Conservation (phyloP, 371 early-diverging fungal species). For the Coemansia sp. region DNA sequence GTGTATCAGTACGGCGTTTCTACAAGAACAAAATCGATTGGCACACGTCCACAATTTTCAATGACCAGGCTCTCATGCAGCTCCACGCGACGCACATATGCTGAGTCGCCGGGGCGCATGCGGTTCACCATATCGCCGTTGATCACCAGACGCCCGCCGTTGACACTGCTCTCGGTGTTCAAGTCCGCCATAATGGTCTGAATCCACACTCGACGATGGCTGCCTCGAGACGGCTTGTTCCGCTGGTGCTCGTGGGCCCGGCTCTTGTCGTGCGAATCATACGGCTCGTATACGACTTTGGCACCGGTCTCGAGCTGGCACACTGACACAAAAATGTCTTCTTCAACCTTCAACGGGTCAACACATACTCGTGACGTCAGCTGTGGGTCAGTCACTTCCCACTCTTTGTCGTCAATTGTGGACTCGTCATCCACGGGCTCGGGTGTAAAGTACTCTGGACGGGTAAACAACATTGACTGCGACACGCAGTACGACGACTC, state of each 20-base stretch:
- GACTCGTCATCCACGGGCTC: slow-evolving; percentile 21
- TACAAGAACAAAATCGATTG: slow-evolving; percentile 38
- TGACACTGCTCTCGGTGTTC: slow-evolving; percentile 10
- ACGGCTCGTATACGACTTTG: slow-evolving; percentile 30
- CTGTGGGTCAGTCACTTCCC: slow-evolving; percentile 32
- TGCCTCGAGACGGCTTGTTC: slow-evolving; percentile 13
- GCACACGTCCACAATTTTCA: slow-evolving; percentile 36
- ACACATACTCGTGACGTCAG: slow-evolving; percentile 36
- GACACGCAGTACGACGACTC: slow-evolving; percentile 35
- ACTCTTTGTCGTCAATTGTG: slow-evolving; percentile 14
- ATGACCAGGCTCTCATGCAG: slow-evolving; percentile 17
- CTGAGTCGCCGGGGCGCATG: slow-evolving; percentile 43
- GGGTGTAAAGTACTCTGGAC: slow-evolving; percentile 37
- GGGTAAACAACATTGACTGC: slow-evolving; percentile 34
- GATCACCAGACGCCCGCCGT: slow-evolving; percentile 34
- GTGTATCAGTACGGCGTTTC: slow-evolving; percentile 35
- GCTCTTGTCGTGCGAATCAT: slow-evolving; percentile 27
- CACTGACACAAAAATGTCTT: slow-evolving; percentile 33
- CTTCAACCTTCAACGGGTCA: slow-evolving; percentile 33
- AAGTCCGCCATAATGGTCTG: slow-evolving; percentile 32
- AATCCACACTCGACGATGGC: slow-evolving; percentile 37
- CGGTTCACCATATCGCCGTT: slow-evolving; percentile 32
- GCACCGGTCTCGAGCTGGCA: slow-evolving; percentile 26
- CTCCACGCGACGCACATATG: slow-evolving; percentile 33
- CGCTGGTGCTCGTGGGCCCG: slow-evolving; percentile 14